Evolutionary conservation across 495 filamentous ascomycete genomes (phyloP), one percentile per base, ranked within the genome.

Genomic region (Aspergillus baeticus): DNA sequence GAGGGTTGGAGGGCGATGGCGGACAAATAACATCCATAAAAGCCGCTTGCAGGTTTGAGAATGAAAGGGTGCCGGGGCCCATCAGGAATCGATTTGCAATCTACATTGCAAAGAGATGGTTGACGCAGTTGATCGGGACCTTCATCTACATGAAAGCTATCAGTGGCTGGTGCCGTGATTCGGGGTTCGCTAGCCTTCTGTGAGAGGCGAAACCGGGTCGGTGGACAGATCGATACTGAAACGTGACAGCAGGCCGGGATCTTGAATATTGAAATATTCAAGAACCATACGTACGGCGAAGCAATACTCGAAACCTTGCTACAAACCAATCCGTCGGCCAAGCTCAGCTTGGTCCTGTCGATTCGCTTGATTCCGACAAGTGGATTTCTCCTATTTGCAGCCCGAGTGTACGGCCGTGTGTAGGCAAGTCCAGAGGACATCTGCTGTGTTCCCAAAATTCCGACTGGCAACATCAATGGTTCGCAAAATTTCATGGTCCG

Each of bases 21-120:
- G 87, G 74, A 84, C 87, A 90, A 91, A 91, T 81, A 77, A 85
- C 88, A 84, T 91, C 88, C 78, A 73, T 69, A 90, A 93, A 93
- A 92, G 84, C 78, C 88, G 88, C 80, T 78, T n/a, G n/a, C n/a
- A n/a, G n/a, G n/a, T n/a, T 64, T 59, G 50, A 61, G 65, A 69
- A 65, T 63, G 70, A 29, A 29, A 29, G 26, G 66, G 65, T 70
- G 68, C 79, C 84, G 86, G 84, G 85, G 89, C 81, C 86, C 83
- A 77, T 81, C 81, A 29, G 26, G 65, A n/a, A 77, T 84, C 83
- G 64, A 80, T 79, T 71, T 67, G 58, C 75, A 76, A 74, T 70
- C 65, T 74, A 58, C 72, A 71, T 71, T 66, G 62, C 69, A 70
- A 81, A 84, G 82, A 83, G 79, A 80, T 80, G 77, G 87, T 83